A percentile compares a stretch with the other conserved stretches of the same genome.
phyloP scores from a whole-genome alignment of 73 alveolate species.

The Symbiodinium natans region DNA sequence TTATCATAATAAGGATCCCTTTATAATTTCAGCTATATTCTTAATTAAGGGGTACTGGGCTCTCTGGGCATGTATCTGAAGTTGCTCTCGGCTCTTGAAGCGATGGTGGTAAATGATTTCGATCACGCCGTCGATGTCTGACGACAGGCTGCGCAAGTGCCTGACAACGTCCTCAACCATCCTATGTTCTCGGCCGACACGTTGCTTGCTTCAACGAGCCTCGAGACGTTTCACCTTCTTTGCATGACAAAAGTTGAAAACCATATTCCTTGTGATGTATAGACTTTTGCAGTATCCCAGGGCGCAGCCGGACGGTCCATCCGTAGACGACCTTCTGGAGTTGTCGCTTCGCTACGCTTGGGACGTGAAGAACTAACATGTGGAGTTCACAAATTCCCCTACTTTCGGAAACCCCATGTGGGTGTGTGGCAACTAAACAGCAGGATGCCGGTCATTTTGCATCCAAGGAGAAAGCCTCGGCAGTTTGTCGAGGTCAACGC shows the following conservation, averaged over 20 bases:
- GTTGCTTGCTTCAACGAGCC: neutral
- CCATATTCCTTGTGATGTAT: too few species aligned
- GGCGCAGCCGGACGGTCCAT: slow-evolving; percentile 86
- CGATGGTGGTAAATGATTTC: neutral
- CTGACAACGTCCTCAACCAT: slow-evolving; percentile 73
- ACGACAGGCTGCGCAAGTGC: slow-evolving; percentile 52
- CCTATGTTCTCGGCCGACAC: slow-evolving; percentile 58
- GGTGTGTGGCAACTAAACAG: too few species aligned
- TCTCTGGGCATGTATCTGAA: neutral
- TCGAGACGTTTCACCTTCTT: neutral
- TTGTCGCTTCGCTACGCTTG: neutral
- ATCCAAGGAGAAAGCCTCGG: slow-evolving; percentile 72
- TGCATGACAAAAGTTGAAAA: neutral
- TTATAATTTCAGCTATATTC: too few species aligned
- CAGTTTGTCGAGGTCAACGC: slow-evolving; percentile 90
- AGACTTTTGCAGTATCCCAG: too few species aligned
- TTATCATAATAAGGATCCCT: too few species aligned
- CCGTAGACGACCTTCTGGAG: slow-evolving; percentile 54
- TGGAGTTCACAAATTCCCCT: too few species aligned
- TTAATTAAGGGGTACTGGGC: neutral
- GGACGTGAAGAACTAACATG: too few species aligned
- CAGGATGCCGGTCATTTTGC: too few species aligned
- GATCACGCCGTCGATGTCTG: neutral
- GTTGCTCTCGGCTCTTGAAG: neutral
- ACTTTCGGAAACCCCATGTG: too few species aligned